phyloP scores from a whole-genome alignment of 2,329 filamentous ascomycete genomes.

The Mariannaea elegans region DNA sequence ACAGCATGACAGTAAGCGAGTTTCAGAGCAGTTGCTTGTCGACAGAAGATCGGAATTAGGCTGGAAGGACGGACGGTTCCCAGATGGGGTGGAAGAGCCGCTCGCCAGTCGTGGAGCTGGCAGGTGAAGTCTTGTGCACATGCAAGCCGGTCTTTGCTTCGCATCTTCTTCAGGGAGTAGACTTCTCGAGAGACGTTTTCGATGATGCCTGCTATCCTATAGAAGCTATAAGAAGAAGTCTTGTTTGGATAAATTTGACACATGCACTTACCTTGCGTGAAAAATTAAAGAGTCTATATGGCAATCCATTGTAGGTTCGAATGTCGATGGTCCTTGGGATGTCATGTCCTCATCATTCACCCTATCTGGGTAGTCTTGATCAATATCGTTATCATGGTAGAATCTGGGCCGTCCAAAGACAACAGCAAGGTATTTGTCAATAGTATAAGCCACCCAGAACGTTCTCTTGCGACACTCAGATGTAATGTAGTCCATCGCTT shows the following conservation, averaged over 20 bases:
- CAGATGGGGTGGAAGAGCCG: constrained; percentile 51
- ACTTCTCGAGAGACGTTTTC: constrained; percentile 48
- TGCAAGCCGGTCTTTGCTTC: constrained; percentile 45
- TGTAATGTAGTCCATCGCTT: constrained; percentile 49
- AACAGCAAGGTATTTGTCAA: constrained; percentile 71
- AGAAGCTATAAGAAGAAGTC: neutral
- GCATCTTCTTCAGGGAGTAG: constrained; percentile 47
- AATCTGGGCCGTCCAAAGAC: constrained; percentile 67
- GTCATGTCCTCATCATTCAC: constrained; percentile 66
- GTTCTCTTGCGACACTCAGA: constrained; percentile 62
- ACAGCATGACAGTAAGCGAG: constrained; percentile 62
- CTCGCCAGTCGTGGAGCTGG: constrained; percentile 49
- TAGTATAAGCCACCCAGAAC: constrained; percentile 68
- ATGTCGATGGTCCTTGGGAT: constrained; percentile 45
- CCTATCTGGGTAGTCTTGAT: constrained; percentile 63
- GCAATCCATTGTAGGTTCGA: constrained; percentile 50
- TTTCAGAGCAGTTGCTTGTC: constrained; percentile 60
- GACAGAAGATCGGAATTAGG: constrained; percentile 53
- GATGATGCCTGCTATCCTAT: constrained; percentile 48
- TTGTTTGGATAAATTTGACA: neutral
- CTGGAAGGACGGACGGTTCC: constrained; percentile 52
- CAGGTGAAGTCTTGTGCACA: constrained; percentile 48
- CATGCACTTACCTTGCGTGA: constrained; percentile 55
- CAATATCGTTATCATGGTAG: constrained; percentile 70
- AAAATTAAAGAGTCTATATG: constrained; percentile 57